phyloP scores from a whole-genome alignment of 345 rosid species.

The Hibiscus mutabilis region DNA sequence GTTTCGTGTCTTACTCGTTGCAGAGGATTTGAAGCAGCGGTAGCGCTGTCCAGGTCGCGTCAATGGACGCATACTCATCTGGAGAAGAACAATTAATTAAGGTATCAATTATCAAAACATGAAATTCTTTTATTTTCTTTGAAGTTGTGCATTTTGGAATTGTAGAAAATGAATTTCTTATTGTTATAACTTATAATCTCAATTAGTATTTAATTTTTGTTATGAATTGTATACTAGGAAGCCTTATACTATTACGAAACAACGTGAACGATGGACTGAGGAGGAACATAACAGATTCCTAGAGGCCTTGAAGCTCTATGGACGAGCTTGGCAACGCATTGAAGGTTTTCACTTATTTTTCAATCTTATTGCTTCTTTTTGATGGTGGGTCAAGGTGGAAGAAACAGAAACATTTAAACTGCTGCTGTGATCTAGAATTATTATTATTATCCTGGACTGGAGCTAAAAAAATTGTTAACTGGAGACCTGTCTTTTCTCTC shows the following conservation, averaged over 20 bases:
- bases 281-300: constrained; percentile 92
- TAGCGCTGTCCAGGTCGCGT: constrained; percentile 25
- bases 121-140: not conserved
- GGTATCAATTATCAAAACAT: constrained; percentile 29
- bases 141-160: not conserved
- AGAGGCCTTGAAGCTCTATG: constrained; percentile 91
- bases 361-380: not conserved
- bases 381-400: no score
- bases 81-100: constrained; percentile 72
- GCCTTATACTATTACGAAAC: constrained; percentile 94
- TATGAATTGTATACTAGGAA: constrained; percentile 56
- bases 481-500: constrained; percentile 26
- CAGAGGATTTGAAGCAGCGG: constrained; percentile 80
- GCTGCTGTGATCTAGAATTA: not conserved
- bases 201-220: constrained; percentile 6
- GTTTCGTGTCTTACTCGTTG: constrained; percentile 22
- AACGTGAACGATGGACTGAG: constrained; percentile 94
- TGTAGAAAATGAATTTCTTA: not conserved
- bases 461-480: constrained; percentile 12
- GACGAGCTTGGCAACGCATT: constrained; percentile 95
- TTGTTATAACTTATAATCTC: not conserved
- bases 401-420: not conserved
- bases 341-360: constrained; percentile 57
- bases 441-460: not conserved
- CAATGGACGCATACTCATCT: constrained; percentile 69